Percentiles rank a stretch among this genome's conserved stretches.
phyloP scores from a whole-genome alignment of 73 alveolate species.

The Paraurostyla sp. region DNA sequence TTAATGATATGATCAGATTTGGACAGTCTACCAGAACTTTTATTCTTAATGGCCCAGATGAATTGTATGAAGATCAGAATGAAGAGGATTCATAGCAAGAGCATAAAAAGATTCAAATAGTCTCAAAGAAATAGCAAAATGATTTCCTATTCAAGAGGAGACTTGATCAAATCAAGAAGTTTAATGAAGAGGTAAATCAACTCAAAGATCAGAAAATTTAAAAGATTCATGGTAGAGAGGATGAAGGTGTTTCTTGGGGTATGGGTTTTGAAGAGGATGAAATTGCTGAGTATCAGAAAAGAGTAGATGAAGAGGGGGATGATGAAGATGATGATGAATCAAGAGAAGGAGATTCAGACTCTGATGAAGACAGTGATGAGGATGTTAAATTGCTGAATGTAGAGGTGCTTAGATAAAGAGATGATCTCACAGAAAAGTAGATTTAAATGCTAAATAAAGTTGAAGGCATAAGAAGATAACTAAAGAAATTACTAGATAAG shows the following conservation, averaged over 20 bases:
- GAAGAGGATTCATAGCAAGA: conserved; percentile 2
- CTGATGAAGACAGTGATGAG: conserved; percentile 22
- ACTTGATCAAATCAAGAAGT: conserved; percentile 7
- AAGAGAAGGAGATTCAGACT: conserved; percentile 38
- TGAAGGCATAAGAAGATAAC: conserved; percentile 52
- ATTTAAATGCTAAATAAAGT: conserved; percentile 40
- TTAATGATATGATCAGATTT: conserved; percentile 72
- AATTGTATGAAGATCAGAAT: conserved; percentile 4
- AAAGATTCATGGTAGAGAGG: not conserved
- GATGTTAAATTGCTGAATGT: conserved; percentile 57
- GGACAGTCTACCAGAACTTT: conserved; percentile 71
- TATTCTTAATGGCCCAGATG: conserved; percentile 62
- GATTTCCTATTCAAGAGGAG: conserved; percentile 51
- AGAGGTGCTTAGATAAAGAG: conserved; percentile 37
- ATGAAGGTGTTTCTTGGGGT: conserved; percentile 69
- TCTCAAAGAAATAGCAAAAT: conserved; percentile 1
- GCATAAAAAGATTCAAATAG: conserved; percentile 28
- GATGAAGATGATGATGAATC: conserved; percentile 59
- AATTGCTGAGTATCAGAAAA: conserved; percentile 31
- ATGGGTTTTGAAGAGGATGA: conserved; percentile 61
- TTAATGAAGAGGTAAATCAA: conserved; percentile 47
- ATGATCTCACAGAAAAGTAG: conserved; percentile 60
- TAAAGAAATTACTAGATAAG: conserved; percentile 18
- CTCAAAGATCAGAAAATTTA: not conserved
- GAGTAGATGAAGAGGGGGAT: conserved; percentile 30